These are phyloP conservation scores for Solanum commersonii DNA, from an alignment of 257 asterid species.

Conservation along the genomic window DNA sequence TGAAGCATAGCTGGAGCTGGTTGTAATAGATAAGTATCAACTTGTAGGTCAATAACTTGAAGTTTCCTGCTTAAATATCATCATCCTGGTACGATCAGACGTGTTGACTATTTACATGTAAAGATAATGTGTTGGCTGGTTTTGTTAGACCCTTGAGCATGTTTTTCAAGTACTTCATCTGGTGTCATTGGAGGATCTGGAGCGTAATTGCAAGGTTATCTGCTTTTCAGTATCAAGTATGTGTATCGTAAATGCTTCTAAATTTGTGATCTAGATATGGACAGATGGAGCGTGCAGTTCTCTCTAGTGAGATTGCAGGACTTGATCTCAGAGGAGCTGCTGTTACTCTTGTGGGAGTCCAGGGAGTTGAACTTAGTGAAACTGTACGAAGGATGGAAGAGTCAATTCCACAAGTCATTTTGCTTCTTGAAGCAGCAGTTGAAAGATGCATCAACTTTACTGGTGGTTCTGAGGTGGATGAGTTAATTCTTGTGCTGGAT, in stretches of 20 bases:
- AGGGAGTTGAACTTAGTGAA: conserved; percentile 98
- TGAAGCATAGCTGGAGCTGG: background rate
- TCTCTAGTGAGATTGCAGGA: conserved; percentile 72
- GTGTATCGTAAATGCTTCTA: background rate
- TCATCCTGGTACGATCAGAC: background rate
- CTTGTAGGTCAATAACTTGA: background rate
- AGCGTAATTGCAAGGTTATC: background rate
- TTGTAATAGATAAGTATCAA: background rate
- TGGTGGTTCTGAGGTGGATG: conserved; percentile 95
- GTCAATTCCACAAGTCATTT: conserved; percentile 79
- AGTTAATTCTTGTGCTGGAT: conserved; percentile 79
- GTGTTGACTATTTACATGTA: background rate
- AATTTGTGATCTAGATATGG: conserved; percentile 56
- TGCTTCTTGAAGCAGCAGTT: conserved; percentile 87
- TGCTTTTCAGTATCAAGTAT: background rate
- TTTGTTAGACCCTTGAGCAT: background rate
- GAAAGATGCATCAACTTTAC: conserved; percentile 94
- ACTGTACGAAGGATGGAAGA: conserved; percentile 97
- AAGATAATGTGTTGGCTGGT: background rate
- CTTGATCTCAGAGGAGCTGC: conserved; percentile 95
- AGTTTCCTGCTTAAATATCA: background rate
- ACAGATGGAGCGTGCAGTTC: conserved; percentile 83
- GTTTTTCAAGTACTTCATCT: background rate
- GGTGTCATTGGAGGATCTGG: background rate
- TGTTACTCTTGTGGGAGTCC: conserved; percentile 78